Conservation (phyloP, 2,329 filamentous ascomycete genomes). For the Aspergillus fumigatus region DNA sequence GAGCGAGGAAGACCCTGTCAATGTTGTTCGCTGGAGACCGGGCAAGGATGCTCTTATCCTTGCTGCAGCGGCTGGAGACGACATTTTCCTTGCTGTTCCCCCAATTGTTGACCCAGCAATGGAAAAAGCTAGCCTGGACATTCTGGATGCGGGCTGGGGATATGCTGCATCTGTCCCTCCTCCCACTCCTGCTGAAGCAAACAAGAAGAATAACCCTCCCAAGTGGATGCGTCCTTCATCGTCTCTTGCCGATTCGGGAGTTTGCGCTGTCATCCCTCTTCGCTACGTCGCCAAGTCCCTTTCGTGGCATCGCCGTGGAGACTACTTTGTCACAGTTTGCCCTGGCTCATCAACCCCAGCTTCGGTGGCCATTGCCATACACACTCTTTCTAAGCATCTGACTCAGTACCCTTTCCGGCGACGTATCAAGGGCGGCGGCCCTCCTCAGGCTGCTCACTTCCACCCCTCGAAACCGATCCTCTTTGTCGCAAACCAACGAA, state of each 20-base stretch:
- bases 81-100: conserved; percentile 79
- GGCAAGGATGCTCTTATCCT: conserved; percentile 74
- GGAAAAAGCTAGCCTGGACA: conserved; percentile 67
- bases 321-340: conserved; percentile 90
- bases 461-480: conserved; percentile 90
- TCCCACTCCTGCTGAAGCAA: conserved; percentile 46
- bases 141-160: conserved; percentile 87
- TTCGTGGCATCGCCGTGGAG: conserved; percentile 88
- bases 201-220: conserved; percentile 69
- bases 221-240: conserved; percentile 78
- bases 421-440: conserved; percentile 62
- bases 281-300: conserved; percentile 79
- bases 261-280: conserved; percentile 76
- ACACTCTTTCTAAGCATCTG: conserved; percentile 90
- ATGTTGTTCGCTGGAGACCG: conserved; percentile 85
- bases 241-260: conserved; percentile 67
- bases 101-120: conserved; percentile 66
- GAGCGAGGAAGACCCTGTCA: conserved; percentile 72
- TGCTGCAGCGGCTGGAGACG: conserved; percentile 77
- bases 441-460: conserved; percentile 85
- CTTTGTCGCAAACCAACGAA: conserved; percentile 92
- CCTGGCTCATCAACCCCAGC: conserved; percentile 53
- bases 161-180: conserved; percentile 64
- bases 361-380: conserved; percentile 73
- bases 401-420: conserved; percentile 91